Evolutionary conservation across 345 rosid species (phyloP), one percentile per base, ranked within the genome.

Genomic region (Lumnitzera racemosa): DNA sequence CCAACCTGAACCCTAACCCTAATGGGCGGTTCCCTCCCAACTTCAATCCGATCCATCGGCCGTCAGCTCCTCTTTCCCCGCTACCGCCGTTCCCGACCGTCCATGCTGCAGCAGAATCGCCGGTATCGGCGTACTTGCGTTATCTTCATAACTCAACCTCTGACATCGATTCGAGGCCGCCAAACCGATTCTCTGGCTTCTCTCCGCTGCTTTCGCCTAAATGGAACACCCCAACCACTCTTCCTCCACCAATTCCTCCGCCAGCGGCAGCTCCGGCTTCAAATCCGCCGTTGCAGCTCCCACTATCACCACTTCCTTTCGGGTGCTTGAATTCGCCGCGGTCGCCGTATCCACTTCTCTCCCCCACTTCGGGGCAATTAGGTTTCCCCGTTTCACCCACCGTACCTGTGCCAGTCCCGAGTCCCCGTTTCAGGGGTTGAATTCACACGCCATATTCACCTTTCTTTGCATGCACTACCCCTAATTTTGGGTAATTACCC

Each of bases 321-420:
- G 99, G 99, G 15, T 88, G 95, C 74, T 57, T 85, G 56, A 91
- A 73, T 61, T 90, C 99, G 47, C 95, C 97, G 3, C 69, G 76
- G 60, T 81, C 97, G 0, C 82, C 91, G 0, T 79, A 80, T 49
- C 80, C 74, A 62, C 70, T 83, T 53, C 73, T 89, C 55, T 85
- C 96, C 5, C 88, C 96, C 0, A 65, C 87, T 27, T 69, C 90
- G 20, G 78, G 84, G 51, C 81, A 76, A 24, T 58, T 79, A 46
- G 83, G 80, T 29, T 80, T 90, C 50, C 95, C 72, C 12, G 63
- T 76, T 41, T 84, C 98, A 8, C 90, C 89, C 48, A 84, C 90
- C 12, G 74, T 86, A 73, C 88, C 92, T 13, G 78, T 86, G 52
- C 76, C 83, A 4, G 88, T 92, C 75, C 96, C 97, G 11, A 36